Evolutionary conservation across 164 flowering plant genomes (phyloP), one percentile per base, ranked within the genome.

Genomic region (Kalanchoe fedtschenkoi): DNA sequence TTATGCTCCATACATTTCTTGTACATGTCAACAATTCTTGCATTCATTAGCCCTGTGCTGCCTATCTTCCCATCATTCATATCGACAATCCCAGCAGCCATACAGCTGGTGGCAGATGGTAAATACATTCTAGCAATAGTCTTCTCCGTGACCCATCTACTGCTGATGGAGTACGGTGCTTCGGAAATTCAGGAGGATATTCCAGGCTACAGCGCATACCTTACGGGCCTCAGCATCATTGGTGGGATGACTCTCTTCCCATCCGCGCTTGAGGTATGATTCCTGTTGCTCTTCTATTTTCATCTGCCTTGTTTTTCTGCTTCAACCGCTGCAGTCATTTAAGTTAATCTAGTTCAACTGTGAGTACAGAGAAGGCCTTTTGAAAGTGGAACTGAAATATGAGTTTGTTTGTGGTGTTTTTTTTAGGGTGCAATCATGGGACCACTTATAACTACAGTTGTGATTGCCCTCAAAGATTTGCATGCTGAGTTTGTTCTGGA

Each of bases 201-300:
- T 59, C 96, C 97, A 35, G 95, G 96, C 34, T 72, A 88, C 37
- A 90, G 74, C 68, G 77, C 79, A 4, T 95, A 90, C 71, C 87
- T 95, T 22, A 95, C 96, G 0, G 99, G 93, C 13, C 92, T 95
- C 38, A 95, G 99, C 75, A 91, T 95, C 62, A 75, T 95, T 63
- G 99, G 97, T 64, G 99, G 99, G 35, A 83, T 95, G 93, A 82
- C 97, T 60, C 76, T 95, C 82, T 95, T 87, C 73, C 82, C 91
- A 17, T 88, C 96, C 60, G 93, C 91, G 43, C 28, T 91, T 32
- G 99, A 95, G 97, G 99, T 93, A 6, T 1, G 15, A 37, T 15
- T 37, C 11, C 11, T 15, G 13, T 2, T 37, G 11, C 39, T 37
- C 8, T 37, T 37, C 39, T 9, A 37, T 37, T 37, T 37, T 9